phyloP scores from a whole-genome alignment of 2,329 filamentous ascomycete species.

The Claviceps maximensis region DNA sequence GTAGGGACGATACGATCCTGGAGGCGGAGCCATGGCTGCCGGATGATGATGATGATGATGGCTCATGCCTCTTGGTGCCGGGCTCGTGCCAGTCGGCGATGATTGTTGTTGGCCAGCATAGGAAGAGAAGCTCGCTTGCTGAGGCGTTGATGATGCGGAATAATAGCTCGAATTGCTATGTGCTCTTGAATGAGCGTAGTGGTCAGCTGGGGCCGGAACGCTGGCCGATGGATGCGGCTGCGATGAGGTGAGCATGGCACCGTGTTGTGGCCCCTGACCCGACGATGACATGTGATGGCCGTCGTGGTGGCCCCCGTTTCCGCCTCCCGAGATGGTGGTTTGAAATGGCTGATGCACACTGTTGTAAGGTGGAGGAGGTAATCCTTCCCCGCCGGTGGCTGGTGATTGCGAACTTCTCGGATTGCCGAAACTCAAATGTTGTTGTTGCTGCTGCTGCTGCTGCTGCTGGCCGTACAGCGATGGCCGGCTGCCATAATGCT shows the following conservation, averaged over 20 bases:
- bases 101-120: conserved; percentile 30
- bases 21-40: conserved; percentile 28
- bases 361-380: conserved; percentile 57
- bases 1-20: conserved; percentile 38
- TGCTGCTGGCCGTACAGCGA: conserved; percentile 36
- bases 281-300: conserved; percentile 19
- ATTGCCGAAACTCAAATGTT: conserved; percentile 29
- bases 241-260: conserved; percentile 18
- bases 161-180: conserved; percentile 51
- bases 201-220: conserved; percentile 43
- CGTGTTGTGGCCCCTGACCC: conserved; percentile 15
- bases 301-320: conserved; percentile 25
- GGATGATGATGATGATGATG: conserved; percentile 7
- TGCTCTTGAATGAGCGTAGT: conserved; percentile 36
- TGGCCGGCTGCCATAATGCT: conserved; percentile 15
- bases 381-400: conserved; percentile 40
- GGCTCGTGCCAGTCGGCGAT: conserved; percentile 30
- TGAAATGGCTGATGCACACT: conserved; percentile 53
- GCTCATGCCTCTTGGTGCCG: conserved; percentile 26
- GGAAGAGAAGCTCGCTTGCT: conserved; percentile 31
- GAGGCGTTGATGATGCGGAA: conserved; percentile 34
- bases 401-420: conserved; percentile 31
- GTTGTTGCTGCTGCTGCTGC: conserved; percentile 31
- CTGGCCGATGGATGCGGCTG: conserved; percentile 37
- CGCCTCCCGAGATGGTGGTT: conserved; percentile 38